Base-by-base conservation (phyloP, 2,329 filamentous ascomycete species). In the Arachnomyces sp. region DNA sequence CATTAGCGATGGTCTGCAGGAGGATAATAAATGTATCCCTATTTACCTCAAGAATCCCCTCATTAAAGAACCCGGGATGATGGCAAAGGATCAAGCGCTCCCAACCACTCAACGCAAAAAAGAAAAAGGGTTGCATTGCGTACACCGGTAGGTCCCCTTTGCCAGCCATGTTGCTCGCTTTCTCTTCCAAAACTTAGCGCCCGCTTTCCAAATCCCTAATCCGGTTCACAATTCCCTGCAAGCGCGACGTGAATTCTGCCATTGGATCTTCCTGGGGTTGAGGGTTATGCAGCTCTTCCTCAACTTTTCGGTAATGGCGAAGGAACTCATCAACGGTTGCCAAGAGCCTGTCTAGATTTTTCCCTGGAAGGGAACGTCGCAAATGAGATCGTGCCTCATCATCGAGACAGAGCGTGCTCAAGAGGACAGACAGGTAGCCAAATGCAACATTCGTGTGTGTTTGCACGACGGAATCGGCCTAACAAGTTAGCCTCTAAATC, bases 401-500 rank as follows among this genome's bases (percentile, higher is more conserved):
- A 39, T 75, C 68, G 18, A 92, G 69, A 50, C 80, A 88, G 16
- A 95, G 67, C 49, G 88, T 92, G 13, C 87, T 86, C 2, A 96
- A 72, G 4, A 95, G 70, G 11, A 95, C 81, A 1, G 87, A 81
- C 16, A 95, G 71, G 58, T 95, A 95, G 12, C 87, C 89, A 58
- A 90, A 80, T 1, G 84, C 82, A 18, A 96, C 87, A 50, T 89
- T 87, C 37, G 84, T 74, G 44, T 84, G 80, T 17, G 81, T 82
- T 56, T 89, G 86, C 54, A 86, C 63, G 43, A 75, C 64, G 4
- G 72, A 74, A 46, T 71, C 61, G 40, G 72, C 73, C 71, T 75
- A 4, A 36, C 11, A 25, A 9, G 38, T 37, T 36, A 25, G 11
- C 21, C 9, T 25, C 21, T 9, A 25, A 25, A 9, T 5, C 9